These are phyloP conservation scores for Phytophthora vignae DNA, from an alignment of 352 stramenopile species.

Conservation along the genomic window DNA sequence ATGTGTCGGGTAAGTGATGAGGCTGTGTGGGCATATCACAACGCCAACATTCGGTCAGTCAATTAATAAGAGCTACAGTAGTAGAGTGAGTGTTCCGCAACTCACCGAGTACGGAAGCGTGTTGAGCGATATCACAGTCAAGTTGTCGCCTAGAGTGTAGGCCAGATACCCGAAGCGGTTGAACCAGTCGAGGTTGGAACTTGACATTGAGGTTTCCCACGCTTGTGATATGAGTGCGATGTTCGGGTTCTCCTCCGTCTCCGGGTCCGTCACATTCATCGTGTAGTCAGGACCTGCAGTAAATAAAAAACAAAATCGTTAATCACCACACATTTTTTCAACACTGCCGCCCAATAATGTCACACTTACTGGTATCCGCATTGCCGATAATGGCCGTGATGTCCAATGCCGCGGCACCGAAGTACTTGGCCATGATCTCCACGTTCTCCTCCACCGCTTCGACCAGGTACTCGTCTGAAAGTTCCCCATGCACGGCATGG, in stretches of 20 bases:
- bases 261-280: constrained; percentile 77
- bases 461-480: constrained; percentile 61
- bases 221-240: constrained; percentile 60
- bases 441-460: constrained; percentile 67
- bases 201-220: constrained; percentile 64
- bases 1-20: constrained; percentile 70
- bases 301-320: too few relatives aligned
- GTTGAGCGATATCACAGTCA: constrained; percentile 81
- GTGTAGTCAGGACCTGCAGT: constrained; percentile 69
- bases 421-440: constrained; percentile 67
- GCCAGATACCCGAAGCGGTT: constrained; percentile 67
- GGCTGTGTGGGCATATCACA: constrained; percentile 41
- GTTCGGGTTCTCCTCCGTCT: constrained; percentile 58
- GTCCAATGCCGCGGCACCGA: constrained; percentile 47
- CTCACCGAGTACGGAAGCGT: constrained; percentile 84
- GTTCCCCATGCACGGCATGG: constrained; percentile 63
- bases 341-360: neutral
- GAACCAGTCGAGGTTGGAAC: constrained; percentile 61
- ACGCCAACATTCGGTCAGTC: constrained; percentile 12
- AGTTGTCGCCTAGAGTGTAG: constrained; percentile 70
- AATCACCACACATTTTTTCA: neutral
- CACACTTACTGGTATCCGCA: constrained; percentile 58
- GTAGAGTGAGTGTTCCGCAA: neutral
- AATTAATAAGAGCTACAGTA: neutral
- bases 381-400: constrained; percentile 81